Conservation (phyloP, 805 yeast genomes). For the Wilhelminamyces savonicus region DNA sequence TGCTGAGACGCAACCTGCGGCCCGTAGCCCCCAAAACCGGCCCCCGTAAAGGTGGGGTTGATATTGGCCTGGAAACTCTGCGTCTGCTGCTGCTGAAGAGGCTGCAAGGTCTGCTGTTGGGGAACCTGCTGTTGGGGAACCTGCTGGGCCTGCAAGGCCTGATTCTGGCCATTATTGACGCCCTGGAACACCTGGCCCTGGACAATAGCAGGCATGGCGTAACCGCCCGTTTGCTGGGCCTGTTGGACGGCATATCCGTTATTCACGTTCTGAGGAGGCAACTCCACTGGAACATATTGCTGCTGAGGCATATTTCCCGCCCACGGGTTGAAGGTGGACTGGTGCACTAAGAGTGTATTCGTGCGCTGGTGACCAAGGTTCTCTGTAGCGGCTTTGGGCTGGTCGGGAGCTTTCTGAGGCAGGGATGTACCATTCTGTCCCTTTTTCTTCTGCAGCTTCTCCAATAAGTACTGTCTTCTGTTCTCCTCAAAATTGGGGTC, state of each 20-base stretch:
- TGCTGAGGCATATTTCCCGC: constrained; percentile 2
- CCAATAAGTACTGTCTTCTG: constrained; percentile 70
- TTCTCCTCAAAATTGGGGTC: constrained; percentile 82
- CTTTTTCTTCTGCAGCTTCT: constrained; percentile 36
- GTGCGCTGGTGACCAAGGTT: no score
- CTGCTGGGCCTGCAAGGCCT: constrained; percentile 4
- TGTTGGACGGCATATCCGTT: no score
- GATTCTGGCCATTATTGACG: no score
- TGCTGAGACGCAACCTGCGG: constrained; percentile 10
- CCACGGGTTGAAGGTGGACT: constrained; percentile 38
- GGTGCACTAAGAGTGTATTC: constrained; percentile 29
- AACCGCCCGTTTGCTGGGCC: no score
- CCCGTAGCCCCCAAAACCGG: constrained; percentile 54
- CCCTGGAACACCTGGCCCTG: no score
- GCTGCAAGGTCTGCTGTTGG: no score
- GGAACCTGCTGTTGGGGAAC: constrained; percentile 4
- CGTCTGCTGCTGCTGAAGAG: no score
- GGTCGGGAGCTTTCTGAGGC: constrained; percentile 1
- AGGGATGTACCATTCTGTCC: no score
- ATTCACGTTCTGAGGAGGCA: no score
- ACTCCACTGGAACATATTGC: no score
- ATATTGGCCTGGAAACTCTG: constrained; percentile 4
- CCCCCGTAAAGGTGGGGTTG: constrained; percentile 39
- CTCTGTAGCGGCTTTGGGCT: constrained; percentile 9
- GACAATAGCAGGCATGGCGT: no score